Evolutionary conservation across 2,329 filamentous ascomycete species (phyloP), one percentile per base, ranked within the genome.

Genomic region (Calycina herbarum): DNA sequence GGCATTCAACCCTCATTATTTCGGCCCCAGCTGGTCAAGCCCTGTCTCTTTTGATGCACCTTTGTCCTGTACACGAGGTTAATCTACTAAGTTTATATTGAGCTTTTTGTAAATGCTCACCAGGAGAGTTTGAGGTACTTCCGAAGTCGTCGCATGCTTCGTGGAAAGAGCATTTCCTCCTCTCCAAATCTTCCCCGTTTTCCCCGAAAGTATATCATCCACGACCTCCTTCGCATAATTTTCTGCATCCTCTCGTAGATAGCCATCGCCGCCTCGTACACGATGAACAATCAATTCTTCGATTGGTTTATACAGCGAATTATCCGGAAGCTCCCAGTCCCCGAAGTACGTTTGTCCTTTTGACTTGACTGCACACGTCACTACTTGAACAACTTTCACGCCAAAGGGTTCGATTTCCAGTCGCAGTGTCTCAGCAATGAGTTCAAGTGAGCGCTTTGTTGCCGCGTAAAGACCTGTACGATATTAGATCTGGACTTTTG

Each of bases 341-440:
- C 57, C 59, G 31, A 62, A 62, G 33, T 67, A 68, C 13, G 59
- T 61, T 27, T 63, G 67, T 29, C 64, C 65, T 11, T 63, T 65
- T 11, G 67, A 63, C 31, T 64, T 65, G 10, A 70, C 57, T 11
- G 31, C 61, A 27, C 66, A 67, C 20, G 68, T 67, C 15, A 70
- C 42, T 38, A 70, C 60, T 11, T 59, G 29, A 27, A 67, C 35
- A 3, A 67, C 64, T 61, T 65, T 67, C 24, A 68, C 63, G 40
- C 59, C 62, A 20, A 70, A 63, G 1, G 68, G 67, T 10, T 48
- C 61, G 29, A 70, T 59, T 59, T 70, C 67, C 17, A 68, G 15
- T n/a, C 67, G 64, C 7, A 68, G 57, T 42, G 61, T 60, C 31
- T 70, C 58, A 38, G 62, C 35, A 27, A 70, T 11, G 15, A 64